Conservation (phyloP, 805 yeast species). For the Saitoella complicata region DNA sequence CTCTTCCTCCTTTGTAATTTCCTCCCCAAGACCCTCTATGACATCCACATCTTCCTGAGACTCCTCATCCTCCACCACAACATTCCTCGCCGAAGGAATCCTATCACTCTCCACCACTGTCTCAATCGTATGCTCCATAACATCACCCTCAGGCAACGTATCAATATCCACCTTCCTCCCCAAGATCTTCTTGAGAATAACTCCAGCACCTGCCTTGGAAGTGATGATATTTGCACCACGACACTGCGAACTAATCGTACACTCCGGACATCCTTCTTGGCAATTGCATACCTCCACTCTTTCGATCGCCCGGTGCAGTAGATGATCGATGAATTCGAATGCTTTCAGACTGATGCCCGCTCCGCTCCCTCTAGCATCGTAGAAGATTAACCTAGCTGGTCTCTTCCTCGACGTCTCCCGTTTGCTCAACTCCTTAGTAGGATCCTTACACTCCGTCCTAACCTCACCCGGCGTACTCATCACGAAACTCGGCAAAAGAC, state of each 20-base stretch:
- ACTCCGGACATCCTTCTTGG: constrained; percentile 29
- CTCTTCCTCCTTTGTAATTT: too few relatives aligned
- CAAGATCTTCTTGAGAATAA: constrained; percentile 46
- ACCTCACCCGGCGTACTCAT: constrained; percentile 54
- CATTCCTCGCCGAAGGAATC: constrained; percentile 39
- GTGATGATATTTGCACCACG: constrained; percentile 66
- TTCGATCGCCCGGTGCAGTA: constrained; percentile 42
- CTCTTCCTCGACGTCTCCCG: constrained; percentile 55
- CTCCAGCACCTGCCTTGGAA: constrained; percentile 70
- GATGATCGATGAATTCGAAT: constrained; percentile 56
- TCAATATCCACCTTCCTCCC: constrained; percentile 32
- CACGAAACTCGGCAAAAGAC: constrained; percentile 56
- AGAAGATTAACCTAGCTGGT: constrained; percentile 75
- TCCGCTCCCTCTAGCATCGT: constrained; percentile 65
- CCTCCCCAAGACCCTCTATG: too few relatives aligned
- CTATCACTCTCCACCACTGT: constrained; percentile 40
- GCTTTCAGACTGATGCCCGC: constrained; percentile 51
- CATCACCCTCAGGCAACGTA: constrained; percentile 37
- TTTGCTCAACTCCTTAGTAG: constrained; percentile 83
- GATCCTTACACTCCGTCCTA: constrained; percentile 90
- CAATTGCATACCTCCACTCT: constrained; percentile 50
- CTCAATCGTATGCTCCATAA: constrained; percentile 50
- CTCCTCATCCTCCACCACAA: neutral
- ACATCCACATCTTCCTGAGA: too few relatives aligned
- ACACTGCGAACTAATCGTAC: constrained; percentile 36